Evolutionary conservation across 2,329 filamentous ascomycete species (phyloP), one percentile per base, ranked within the genome.

Genomic region (Fusarium newnesense): DNA sequence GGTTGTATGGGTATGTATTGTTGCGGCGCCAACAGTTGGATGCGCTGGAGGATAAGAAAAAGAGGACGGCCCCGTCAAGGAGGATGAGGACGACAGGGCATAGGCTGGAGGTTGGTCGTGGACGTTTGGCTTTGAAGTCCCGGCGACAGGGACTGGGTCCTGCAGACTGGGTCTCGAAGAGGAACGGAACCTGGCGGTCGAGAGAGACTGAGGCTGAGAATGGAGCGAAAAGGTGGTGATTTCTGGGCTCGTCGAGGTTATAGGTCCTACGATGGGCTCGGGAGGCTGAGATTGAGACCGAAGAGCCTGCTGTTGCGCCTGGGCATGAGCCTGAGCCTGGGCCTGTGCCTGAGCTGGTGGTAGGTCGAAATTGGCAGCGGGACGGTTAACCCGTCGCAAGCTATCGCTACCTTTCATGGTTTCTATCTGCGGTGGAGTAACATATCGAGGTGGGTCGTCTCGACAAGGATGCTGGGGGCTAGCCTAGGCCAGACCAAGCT

Each of bases 351-450:
- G 68, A 63, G 69, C 57, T 64, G 60, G 70, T 67, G 65, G 67
- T 64, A 76, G 72, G 64, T 63, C 67, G 74, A 75, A 70, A 77
- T 75, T 76, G 76, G 75, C 58, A 72, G 74, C 65, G 61, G 68
- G 70, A 74, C 67, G 66, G 67, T 64, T 60, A 70, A 57, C 70
- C 73, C 73, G 73, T 75, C 68, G 74, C 67, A 69, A 77, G 76
- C 76, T 76, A 75, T 75, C 74, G 65, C 72, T 77, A 58, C 58
- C 65, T 50, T 75, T 76, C 76, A 77, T 76, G 74, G 73, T 67
- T 73, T 70, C 62, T 72, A 74, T 64, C 67, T 70, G 50, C 58
- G 47, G 76, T 78, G 76, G 76, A 77, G 76, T 67, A 76, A 70
- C 74, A 77, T 77, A 70, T 73, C 74, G 74, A 73, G 73, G 73